Evolutionary conservation across 1,139 yeast genomes (phyloP).

Genomic region (Kodamaea fungicola): DNA sequence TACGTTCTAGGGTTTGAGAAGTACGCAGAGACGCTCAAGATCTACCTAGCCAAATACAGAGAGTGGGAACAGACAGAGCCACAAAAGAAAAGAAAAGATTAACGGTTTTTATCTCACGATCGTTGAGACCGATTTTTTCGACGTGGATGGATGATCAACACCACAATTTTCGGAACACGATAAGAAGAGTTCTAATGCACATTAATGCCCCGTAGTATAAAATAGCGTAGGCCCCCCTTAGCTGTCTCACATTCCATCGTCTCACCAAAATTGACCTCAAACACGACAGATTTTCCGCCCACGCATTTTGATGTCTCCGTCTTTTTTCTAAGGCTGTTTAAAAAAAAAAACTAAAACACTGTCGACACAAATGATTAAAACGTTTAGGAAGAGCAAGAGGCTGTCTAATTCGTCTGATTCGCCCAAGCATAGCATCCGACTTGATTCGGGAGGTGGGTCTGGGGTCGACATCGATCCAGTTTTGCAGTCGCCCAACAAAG

Average conservation of each 20-base stretch:
- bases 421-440: conserved; percentile 31
- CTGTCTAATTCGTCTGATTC: conserved; percentile 35
- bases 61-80: conserved; percentile 16
- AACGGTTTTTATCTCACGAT: background rate
- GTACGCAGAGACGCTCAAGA: conserved; percentile 67
- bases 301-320: background rate
- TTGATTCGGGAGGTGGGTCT: conserved; percentile 2
- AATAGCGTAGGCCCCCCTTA: background rate
- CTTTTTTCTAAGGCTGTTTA: background rate
- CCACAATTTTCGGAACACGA: background rate
- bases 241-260: background rate
- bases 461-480: conserved; percentile 13
- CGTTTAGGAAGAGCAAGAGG: conserved; percentile 43
- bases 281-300: conserved; percentile 1
- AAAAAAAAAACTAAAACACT: background rate
- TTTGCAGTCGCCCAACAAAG: conserved; percentile 64
- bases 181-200: too few species aligned
- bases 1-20: conserved; percentile 68
- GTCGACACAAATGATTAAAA: conserved; percentile 31
- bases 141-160: background rate
- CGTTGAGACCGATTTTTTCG: background rate
- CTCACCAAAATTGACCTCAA: background rate
- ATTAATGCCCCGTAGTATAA: too few species aligned
- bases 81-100: background rate
- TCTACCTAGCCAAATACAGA: conserved; percentile 65